Base-by-base conservation (phyloP, 108 stramenopile species). In the Fistulifera pelliculosa region DNA sequence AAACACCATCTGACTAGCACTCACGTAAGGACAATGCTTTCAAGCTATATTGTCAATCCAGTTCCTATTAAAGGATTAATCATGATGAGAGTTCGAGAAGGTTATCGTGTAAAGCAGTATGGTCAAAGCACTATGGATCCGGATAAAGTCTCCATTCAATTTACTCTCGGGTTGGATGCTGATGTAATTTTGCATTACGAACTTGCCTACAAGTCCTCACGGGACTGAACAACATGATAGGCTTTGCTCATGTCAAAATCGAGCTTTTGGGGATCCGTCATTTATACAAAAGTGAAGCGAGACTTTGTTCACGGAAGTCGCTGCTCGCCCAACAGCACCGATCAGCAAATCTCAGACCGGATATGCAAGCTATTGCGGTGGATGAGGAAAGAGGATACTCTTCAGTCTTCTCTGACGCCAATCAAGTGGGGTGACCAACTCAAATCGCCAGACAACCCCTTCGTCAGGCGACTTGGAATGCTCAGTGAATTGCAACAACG, bases 241-340 rank as follows among this genome's bases (percentile, higher is more conserved):
- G 88, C 7, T 65, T 65, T 10, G 88, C 88, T 10, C 73, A 90
- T 45, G 65, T 90, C 47, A 90, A 90, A 51, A 66, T 90, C 19
- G 83, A 83, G 59, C 59, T 90, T 14, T 81, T 77, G 21, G 88
- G 84, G 26, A 83, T 38, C 26, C 56, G 7, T 54, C 60, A 16
- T 82, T 86, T 41, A 64, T 90, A 15, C 77, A 83, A 35, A 48
- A 16, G 75, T 85, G 10, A 90, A 90, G 60, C 73, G 64, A 41
- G 74, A 80, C 19, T 89, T 80, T 57, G 48, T 75, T 15, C 63
- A 64, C 14, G 66, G 77, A 38, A 35, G 8, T 35, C 8, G 3
- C 31, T 53, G 51, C 42, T 45, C 41, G 13, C 11, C 17, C 38
- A 22, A 24, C 52, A 64, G 21, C 18, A 58, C 5, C 47, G 62